A percentile compares a stretch with the other conserved stretches of the same genome.
phyloP scores from a whole-genome alignment of 768 basidiomycete species.

The Mycena olivaceomarginata region DNA sequence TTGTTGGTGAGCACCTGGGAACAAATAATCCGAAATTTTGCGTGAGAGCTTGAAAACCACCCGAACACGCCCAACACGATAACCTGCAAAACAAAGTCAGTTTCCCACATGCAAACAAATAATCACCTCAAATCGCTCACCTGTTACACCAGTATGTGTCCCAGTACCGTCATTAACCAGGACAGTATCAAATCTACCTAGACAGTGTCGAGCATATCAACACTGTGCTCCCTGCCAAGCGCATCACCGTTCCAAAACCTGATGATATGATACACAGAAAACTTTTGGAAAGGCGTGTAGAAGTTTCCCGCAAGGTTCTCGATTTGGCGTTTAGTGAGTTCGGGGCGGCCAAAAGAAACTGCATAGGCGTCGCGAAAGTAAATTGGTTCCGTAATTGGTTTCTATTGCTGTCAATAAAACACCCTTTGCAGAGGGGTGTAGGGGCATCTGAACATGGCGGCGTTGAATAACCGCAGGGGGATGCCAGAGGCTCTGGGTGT shows the following conservation, averaged over 20 bases:
- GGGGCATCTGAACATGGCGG: slow-evolving; percentile 30
- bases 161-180: slow-evolving; percentile 47
- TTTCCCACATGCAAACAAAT: slow-evolving; percentile 27
- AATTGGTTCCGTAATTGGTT: slow-evolving; percentile 22
- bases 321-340: slow-evolving; percentile 10
- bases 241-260: slow-evolving; percentile 36
- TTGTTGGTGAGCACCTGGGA: slow-evolving; percentile 8
- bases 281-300: slow-evolving; percentile 19
- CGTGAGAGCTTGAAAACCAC: slow-evolving; percentile 40
- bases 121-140: background rate
- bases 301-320: background rate
- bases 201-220: slow-evolving; percentile 49
- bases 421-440: slow-evolving; percentile 33
- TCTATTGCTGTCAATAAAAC: slow-evolving; percentile 8
- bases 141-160: slow-evolving; percentile 34
- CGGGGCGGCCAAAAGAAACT: slow-evolving; percentile 15
- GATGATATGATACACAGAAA: slow-evolving; percentile 36
- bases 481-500: slow-evolving; percentile 8
- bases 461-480: background rate
- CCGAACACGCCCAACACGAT: slow-evolving; percentile 52
- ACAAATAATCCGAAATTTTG: background rate
- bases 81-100: slow-evolving; percentile 40
- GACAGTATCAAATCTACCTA: slow-evolving; percentile 62
- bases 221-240: slow-evolving; percentile 14
- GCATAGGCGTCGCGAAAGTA: slow-evolving; percentile 31